Percentiles rank a stretch among this genome's conserved stretches.
These are phyloP conservation scores for Psilocybe sp. DNA, from an alignment of 768 basidiomycete species.

Conservation along the genomic window DNA sequence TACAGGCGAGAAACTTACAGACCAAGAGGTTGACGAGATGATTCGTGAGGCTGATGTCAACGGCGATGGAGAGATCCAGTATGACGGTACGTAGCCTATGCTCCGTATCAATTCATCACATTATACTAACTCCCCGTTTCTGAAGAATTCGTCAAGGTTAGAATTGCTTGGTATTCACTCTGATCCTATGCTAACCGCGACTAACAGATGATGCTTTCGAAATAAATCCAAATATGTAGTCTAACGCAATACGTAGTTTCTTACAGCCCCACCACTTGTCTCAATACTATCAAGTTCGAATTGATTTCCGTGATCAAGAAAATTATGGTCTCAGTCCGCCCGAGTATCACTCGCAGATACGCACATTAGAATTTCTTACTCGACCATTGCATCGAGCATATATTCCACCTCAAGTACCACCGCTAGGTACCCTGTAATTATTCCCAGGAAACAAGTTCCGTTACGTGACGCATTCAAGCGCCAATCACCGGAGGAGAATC, in stretches of 20 bases:
- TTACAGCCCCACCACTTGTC: background rate
- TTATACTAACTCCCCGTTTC: background rate
- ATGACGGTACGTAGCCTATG: slow-evolving; percentile 49
- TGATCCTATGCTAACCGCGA: too few relatives aligned
- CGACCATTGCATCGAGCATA: too few relatives aligned
- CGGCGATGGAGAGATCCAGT: slow-evolving; percentile 92
- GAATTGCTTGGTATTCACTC: background rate
- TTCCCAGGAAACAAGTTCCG: too few relatives aligned
- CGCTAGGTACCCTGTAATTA: too few relatives aligned
- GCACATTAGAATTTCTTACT: too few relatives aligned
- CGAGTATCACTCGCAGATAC: too few relatives aligned
- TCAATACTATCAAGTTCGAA: too few relatives aligned
- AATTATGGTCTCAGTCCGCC: too few relatives aligned
- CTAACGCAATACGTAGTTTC: background rate
- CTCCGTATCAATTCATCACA: background rate
- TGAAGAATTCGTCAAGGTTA: slow-evolving; percentile 8
- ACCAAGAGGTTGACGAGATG: slow-evolving; percentile 92
- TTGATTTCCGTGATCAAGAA: too few relatives aligned
- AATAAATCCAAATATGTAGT: slow-evolving; percentile 1
- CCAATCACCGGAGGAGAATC: too few relatives aligned
- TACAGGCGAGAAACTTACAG: slow-evolving; percentile 81
- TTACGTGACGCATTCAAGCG: too few relatives aligned
- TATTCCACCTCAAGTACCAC: too few relatives aligned
- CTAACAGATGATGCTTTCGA: slow-evolving; percentile 8
- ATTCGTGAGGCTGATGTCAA: slow-evolving; percentile 95